Evolutionary conservation across 2,329 filamentous ascomycete species (phyloP).

Genomic region (Diaporthe ilicicola): DNA sequence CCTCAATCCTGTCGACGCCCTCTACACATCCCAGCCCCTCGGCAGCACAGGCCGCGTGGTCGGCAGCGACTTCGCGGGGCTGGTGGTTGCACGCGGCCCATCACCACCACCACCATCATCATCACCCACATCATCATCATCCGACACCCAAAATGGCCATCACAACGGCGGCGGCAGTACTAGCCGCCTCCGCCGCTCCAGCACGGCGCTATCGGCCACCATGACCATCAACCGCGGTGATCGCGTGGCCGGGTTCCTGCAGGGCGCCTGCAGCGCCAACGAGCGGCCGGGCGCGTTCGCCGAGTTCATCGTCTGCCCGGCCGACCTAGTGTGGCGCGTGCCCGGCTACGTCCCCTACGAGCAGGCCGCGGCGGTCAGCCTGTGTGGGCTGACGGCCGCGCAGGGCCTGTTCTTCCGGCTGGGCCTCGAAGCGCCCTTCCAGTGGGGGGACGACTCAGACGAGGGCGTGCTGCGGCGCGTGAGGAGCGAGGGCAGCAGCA

Average conservation of each 20-base stretch:
- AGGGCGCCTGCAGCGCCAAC: conserved; percentile 52
- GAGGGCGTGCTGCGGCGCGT: conserved; percentile 27
- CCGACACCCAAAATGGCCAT: neutral
- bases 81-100: conserved; percentile 38
- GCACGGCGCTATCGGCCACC: conserved; percentile 2
- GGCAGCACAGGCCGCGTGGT: conserved; percentile 43
- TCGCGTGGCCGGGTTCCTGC: conserved; percentile 51
- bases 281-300: conserved; percentile 54
- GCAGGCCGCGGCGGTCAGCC: conserved; percentile 48
- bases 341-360: conserved; percentile 44
- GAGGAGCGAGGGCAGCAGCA: neutral
- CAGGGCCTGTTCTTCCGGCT: conserved; percentile 51
- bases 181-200: conserved; percentile 26
- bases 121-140: neutral
- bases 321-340: conserved; percentile 49
- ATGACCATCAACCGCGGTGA: conserved; percentile 39
- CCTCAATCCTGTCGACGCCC: conserved; percentile 49
- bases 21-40: conserved; percentile 47
- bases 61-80: conserved; percentile 52
- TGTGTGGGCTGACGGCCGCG: conserved; percentile 53
- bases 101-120: neutral
- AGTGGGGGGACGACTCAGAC: conserved; percentile 32
- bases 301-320: conserved; percentile 46
- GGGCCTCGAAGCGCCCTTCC: conserved; percentile 46
- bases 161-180: neutral